Percentiles rank a stretch among this genome's conserved stretches.
These are phyloP conservation scores for Tympanopsis confertula DNA, from an alignment of 2,329 filamentous ascomycete genomes.

Conservation along the genomic window DNA sequence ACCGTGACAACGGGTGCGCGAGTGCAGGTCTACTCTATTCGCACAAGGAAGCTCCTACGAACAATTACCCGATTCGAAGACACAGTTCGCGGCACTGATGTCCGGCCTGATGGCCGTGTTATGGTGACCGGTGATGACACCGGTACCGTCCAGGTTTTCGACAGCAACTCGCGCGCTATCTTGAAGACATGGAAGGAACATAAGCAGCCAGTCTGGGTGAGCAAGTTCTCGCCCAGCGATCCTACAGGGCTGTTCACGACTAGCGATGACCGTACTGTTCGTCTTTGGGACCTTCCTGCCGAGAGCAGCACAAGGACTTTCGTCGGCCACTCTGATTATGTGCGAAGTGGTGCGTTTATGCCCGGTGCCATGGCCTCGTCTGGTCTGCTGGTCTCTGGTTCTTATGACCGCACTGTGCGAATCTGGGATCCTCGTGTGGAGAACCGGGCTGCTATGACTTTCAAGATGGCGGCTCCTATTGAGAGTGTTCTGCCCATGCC, in stretches of 20 bases:
- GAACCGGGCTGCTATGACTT: slow-evolving; percentile 68
- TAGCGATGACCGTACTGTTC: slow-evolving; percentile 84
- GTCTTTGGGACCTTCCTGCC: slow-evolving; percentile 84
- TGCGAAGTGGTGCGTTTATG: slow-evolving; percentile 78
- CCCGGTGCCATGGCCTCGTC: slow-evolving; percentile 53
- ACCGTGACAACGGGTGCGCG: slow-evolving; percentile 89
- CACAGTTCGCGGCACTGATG: slow-evolving; percentile 77
- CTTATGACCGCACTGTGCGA: slow-evolving; percentile 87
- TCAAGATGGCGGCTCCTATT: slow-evolving; percentile 83
- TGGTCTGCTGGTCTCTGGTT: slow-evolving; percentile 74
- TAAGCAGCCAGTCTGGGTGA: slow-evolving; percentile 86
- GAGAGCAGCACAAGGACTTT: slow-evolving; percentile 68
- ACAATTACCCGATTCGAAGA: slow-evolving; percentile 91
- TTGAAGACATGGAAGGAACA: slow-evolving; percentile 91
- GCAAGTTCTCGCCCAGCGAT: slow-evolving; percentile 81
- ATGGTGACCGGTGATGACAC: slow-evolving; percentile 84
- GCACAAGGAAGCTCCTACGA: slow-evolving; percentile 83
- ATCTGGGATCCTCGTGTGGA: slow-evolving; percentile 82
- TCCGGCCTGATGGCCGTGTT: slow-evolving; percentile 78
- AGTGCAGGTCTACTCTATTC: slow-evolving; percentile 85
- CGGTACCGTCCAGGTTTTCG: slow-evolving; percentile 89
- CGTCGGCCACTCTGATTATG: slow-evolving; percentile 82
- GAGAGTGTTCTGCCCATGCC: slow-evolving; percentile 81
- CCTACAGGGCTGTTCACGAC: slow-evolving; percentile 79
- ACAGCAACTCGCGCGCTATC: slow-evolving; percentile 78